Evolutionary conservation across 345 rosid species (phyloP), one percentile per base, ranked within the genome.

Genomic region (Lepidium aucheri): DNA sequence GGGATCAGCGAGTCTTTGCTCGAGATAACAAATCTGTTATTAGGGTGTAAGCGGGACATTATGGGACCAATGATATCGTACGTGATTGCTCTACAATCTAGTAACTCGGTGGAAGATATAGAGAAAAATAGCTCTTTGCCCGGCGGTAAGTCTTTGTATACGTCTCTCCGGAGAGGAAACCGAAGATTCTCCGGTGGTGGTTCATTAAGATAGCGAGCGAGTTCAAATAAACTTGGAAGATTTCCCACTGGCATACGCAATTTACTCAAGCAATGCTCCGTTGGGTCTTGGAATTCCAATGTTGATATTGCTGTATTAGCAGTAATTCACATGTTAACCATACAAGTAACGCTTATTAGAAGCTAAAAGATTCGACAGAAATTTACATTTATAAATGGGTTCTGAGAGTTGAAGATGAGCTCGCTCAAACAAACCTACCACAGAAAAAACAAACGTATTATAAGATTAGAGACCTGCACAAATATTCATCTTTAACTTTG

Each of bases 101-200:
- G 72, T 16, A 71, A 72, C 60, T 88, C 95, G 9, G 71, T 73
- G 3, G 92, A 68, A 11, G 93, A 74, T 13, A 77, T 84, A 42
- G 86, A 75, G 72, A 94, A 94, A 78, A 94, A 84, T 49, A 76
- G 76, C 36, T 94, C 99, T 76, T 88, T 94, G 18, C 95, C 96
- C 6, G 69, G 86, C 0, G 99, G 97, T 36, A 94, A 65, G 63
- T 94, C 99, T 62, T 81, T 76, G 60, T 81, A 90, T 10, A 94
- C 89, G 34, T 94, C 99, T 79, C 70, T 75, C 47, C 97, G 73
- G 3, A 94, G 79, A 12, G 97, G 99, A 61, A 88, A 79, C 9
- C 97, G 85, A 7, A 85, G 83, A 59, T 84, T 86, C 70, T 86
- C 96, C 0, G 97, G 95, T 1, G 96, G 97, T 5, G 97, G 96